Evolutionary conservation across 208 protist genomes (phyloP).

Genomic region (Crithidia expoeki): DNA sequence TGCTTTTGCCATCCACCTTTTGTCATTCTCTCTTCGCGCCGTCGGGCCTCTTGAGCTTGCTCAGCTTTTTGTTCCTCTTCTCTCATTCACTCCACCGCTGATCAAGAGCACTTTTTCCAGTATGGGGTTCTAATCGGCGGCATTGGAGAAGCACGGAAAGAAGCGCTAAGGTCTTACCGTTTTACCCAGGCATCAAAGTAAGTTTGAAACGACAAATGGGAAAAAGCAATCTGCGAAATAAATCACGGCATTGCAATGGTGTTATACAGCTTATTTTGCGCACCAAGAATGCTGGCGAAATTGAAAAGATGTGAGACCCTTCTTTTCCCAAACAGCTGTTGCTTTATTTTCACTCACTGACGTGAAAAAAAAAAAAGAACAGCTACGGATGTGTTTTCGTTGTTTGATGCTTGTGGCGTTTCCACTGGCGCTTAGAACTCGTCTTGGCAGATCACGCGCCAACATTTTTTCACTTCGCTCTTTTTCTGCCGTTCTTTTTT

Average conservation of each 20-base stretch:
- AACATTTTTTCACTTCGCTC: neutral
- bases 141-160: too few species aligned
- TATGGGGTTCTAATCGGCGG: too few species aligned
- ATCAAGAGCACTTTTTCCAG: too few species aligned
- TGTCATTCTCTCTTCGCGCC: too few species aligned
- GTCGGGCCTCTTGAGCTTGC: too few species aligned
- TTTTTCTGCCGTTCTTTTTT: neutral
- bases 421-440: neutral
- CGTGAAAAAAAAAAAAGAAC: too few species aligned
- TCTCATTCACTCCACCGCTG: too few species aligned
- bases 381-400: neutral
- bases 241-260: neutral
- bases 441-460: neutral
- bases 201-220: too few species aligned
- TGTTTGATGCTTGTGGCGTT: neutral
- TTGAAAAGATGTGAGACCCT: neutral
- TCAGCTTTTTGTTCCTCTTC: too few species aligned
- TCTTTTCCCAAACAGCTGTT: neutral
- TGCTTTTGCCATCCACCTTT: too few species aligned
- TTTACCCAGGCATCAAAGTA: too few species aligned
- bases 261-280: neutral
- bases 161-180: too few species aligned
- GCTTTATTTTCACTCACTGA: neutral
- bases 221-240: neutral
- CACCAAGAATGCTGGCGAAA: neutral